Evolutionary conservation across 192 early-diverging fungal genomes (phyloP).

Genomic region (Radiomyces spectabilis): DNA sequence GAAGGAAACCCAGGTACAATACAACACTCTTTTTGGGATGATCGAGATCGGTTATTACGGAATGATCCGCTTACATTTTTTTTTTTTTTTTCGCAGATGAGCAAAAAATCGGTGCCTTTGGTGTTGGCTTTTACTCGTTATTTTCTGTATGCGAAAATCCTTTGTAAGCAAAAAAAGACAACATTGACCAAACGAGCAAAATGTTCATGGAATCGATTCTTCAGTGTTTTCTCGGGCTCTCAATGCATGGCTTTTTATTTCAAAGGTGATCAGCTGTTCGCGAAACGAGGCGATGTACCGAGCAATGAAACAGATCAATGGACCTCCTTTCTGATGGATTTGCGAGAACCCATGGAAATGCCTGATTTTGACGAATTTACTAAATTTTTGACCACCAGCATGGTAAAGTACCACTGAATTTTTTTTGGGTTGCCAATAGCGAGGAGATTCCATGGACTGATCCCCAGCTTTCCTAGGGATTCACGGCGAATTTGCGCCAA

Average conservation of each 20-base stretch:
- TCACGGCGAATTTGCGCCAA: constrained; percentile 64
- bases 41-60: no score
- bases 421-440: no score
- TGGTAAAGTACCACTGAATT: constrained; percentile 31
- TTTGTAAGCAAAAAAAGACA: constrained; percentile 57
- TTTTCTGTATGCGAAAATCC: constrained; percentile 88
- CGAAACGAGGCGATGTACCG: constrained; percentile 54
- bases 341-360: constrained; percentile 70
- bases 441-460: no score
- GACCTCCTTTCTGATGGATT: constrained; percentile 71
- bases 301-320: constrained; percentile 36
- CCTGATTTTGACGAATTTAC: constrained; percentile 59
- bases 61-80: background rate
- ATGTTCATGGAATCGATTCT: background rate
- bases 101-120: constrained; percentile 72
- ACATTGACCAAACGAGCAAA: background rate
- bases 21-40: constrained; percentile 12
- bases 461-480: constrained; percentile 39
- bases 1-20: constrained; percentile 84
- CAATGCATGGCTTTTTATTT: constrained; percentile 88
- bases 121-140: constrained; percentile 80
- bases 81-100: constrained; percentile 13
- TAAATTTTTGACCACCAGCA: constrained; percentile 56
- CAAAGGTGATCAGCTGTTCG: constrained; percentile 80
- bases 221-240: constrained; percentile 59